These are phyloP conservation scores for Solanum raphanifolium DNA, from an alignment of 257 asterid genomes.

Conservation along the genomic window DNA sequence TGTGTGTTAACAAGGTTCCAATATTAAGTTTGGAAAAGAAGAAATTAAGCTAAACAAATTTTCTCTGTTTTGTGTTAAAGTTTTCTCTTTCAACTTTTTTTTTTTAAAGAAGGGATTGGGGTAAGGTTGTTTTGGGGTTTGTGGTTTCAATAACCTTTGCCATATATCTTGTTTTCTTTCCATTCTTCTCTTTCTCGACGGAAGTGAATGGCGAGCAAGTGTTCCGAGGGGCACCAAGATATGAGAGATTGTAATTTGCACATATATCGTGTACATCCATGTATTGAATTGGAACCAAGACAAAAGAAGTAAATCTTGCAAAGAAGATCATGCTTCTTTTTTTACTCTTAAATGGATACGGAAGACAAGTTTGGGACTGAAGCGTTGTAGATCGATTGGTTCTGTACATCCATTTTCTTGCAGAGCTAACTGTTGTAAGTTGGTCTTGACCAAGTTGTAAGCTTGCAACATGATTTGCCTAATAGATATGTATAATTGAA, in stretches of 20 bases:
- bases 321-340: background rate
- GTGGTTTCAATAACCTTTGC: background rate
- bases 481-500: background rate
- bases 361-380: background rate
- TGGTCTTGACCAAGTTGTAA: background rate
- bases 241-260: background rate
- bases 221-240: background rate
- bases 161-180: background rate
- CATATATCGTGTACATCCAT: background rate
- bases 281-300: background rate
- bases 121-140: background rate
- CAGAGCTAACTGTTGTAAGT: background rate
- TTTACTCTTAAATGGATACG: background rate
- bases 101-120: background rate
- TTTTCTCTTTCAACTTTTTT: background rate
- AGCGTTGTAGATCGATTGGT: background rate
- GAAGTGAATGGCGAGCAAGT: background rate
- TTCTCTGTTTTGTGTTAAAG: background rate
- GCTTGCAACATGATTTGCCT: background rate
- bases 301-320: background rate
- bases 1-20: conserved; percentile 23
- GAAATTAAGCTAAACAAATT: conserved; percentile 40
- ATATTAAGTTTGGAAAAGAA: conserved; percentile 46
- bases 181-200: background rate
- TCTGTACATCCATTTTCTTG: background rate